These are phyloP conservation scores for Penicillium canescens DNA, from an alignment of 495 filamentous ascomycete genomes.

Conservation along the genomic window DNA sequence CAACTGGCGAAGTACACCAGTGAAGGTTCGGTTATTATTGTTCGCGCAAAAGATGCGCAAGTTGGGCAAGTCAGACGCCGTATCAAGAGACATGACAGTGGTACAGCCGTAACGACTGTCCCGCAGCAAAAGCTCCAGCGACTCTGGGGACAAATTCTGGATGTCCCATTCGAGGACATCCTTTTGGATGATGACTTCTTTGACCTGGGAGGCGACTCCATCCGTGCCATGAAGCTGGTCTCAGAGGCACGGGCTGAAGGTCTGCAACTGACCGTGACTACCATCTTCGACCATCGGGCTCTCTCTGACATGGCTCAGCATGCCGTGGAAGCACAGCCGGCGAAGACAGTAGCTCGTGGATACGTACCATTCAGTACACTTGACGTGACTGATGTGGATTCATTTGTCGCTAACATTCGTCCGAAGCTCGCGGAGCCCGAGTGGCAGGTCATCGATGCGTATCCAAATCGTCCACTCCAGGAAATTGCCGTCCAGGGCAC, in stretches of 20 bases:
- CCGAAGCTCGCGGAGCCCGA: conserved; percentile 1
- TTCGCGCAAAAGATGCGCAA: conserved; percentile 1
- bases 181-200: conserved; percentile 3
- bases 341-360: background rate
- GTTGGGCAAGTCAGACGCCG: background rate
- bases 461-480: conserved; percentile 29
- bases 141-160: background rate
- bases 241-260: conserved; percentile 1
- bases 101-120: background rate
- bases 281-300: background rate
- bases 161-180: background rate
- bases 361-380: background rate
- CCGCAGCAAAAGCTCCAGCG: background rate
- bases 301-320: conserved; percentile 1
- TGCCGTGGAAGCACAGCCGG: background rate
- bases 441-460: conserved; percentile 9
- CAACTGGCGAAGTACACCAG: conserved; percentile 1
- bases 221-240: conserved; percentile 5
- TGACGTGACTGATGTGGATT: background rate
- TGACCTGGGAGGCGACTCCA: conserved; percentile 1
- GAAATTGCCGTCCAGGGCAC: conserved; percentile 47
- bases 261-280: conserved; percentile 1
- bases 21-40: background rate
- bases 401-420: background rate
- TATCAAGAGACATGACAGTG: background rate